Evolutionary conservation across 257 asterid genomes (phyloP), one percentile per base, ranked within the genome.

Genomic region (Solanum ahanhuiri): DNA sequence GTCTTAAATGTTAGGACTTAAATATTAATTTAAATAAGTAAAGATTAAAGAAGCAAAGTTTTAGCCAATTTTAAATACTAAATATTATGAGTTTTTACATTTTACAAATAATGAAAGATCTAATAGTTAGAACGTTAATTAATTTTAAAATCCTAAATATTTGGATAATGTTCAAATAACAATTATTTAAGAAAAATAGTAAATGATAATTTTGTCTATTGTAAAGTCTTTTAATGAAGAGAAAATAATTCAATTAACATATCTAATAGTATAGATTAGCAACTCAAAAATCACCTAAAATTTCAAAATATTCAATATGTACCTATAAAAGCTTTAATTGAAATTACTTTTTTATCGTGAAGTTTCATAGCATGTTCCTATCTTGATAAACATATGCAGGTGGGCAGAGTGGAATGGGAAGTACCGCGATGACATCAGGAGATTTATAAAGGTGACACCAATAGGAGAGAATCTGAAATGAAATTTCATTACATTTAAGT

Each of bases 381-480:
- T 45, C 66, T 79, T 45, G 41, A 79, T 48, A 79, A 79, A 79
- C 66, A 28, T 28, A 28, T 91, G 85, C 93, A 97, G 99, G 92
- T 97, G 99, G 98, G 99, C 97, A 63, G 99, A 97, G 89, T 97
- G 98, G 99, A 97, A 97, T 43, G 99, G 99, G 85, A 94, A 88
- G 86, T 96, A 95, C 91, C 98, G 98, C 54, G 99, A 96, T 86
- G 98, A 93, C 84, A 81, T 97, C 69, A 91, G 99, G 86, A 95
- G 93, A 87, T 97, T 92, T 90, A 95, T 97, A 85, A 97, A 97
- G 98, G 99, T 96, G 86, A 89, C 89, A 87, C 64, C 82, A 75
- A 75, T 79, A 79, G 25, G 66, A 79, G 84, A 45, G 41, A 28
- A 45, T 45, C 28, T 79, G 84, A 45, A 43, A 28, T 25, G 41